phyloP scores from a whole-genome alignment of 225 moss, liverwort and hornwort species.

The Pseudoscleropodium purum region DNA sequence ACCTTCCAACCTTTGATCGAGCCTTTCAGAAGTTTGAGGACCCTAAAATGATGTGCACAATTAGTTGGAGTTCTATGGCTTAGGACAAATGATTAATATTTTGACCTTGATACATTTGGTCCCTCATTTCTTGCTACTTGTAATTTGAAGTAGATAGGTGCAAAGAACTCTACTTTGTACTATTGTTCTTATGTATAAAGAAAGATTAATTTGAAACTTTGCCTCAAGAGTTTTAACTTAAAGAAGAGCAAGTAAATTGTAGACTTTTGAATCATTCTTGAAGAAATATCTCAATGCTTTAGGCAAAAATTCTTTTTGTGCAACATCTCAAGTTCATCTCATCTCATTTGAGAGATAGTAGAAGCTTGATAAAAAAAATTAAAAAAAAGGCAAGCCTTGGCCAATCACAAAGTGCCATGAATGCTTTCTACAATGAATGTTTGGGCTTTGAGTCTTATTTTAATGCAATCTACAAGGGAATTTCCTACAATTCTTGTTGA shows the following conservation, averaged over 20 bases:
- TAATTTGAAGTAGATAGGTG: not conserved
- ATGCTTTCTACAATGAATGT: not conserved
- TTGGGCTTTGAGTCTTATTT: not conserved
- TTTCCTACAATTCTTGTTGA: not conserved
- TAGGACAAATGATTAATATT: not conserved
- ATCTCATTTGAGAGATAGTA: not conserved
- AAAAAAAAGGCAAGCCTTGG: no score
- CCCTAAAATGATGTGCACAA: rapidly evolving
- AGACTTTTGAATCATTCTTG: not conserved
- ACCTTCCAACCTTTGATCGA: not conserved
- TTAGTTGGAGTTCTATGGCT: not conserved
- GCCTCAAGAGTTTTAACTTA: no score
- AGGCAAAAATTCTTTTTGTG: not conserved
- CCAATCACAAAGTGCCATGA: no score
- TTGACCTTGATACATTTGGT: not conserved
- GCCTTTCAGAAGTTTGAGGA: not conserved
- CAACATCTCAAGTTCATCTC: not conserved
- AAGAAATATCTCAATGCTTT: rapidly evolving
- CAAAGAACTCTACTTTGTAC: not conserved
- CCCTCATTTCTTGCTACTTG: not conserved
- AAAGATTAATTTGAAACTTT: not conserved
- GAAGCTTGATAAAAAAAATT: not conserved
- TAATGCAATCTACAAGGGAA: no score
- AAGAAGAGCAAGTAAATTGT: not conserved
- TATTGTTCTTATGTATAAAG: rapidly evolving